Conservation (phyloP, 164 flowering plant species). For the Kalanchoe fedtschenkoi region DNA sequence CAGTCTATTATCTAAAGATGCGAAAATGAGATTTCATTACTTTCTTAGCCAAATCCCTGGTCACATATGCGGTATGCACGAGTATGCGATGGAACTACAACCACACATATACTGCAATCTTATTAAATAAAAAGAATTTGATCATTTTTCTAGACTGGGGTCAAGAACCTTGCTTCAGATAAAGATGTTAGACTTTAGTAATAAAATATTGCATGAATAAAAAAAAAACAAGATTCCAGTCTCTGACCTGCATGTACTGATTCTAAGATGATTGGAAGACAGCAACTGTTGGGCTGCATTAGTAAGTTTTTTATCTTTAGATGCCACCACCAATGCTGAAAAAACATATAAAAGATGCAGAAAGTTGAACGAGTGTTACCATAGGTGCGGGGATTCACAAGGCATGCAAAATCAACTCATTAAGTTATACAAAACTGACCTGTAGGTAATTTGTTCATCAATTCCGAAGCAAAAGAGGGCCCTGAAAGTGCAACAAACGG, state of each 20-base stretch:
- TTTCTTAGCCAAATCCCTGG: no score
- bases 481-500: constrained; percentile 90
- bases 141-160: not conserved
- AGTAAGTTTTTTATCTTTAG: constrained; percentile 79
- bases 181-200: not conserved
- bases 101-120: not conserved
- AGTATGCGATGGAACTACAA: no score
- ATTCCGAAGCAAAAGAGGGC: constrained; percentile 81
- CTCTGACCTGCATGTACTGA: constrained; percentile 55
- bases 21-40: no score
- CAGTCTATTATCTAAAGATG: no score
- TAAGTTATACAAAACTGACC: constrained; percentile 23
- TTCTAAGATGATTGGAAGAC: constrained; percentile 68
- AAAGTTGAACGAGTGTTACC: not conserved
- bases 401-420: not conserved
- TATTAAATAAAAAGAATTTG: not conserved
- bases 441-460: constrained; percentile 91
- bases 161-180: not conserved
- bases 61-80: no score
- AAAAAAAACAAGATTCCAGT: not conserved
- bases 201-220: not conserved
- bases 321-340: constrained; percentile 92
- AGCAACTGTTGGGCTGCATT: constrained; percentile 83
- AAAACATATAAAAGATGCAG: constrained; percentile 4
- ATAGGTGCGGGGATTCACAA: not conserved